phyloP scores from a whole-genome alignment of 179 eudicot genomes.

The Heliamphora pulchella region DNA sequence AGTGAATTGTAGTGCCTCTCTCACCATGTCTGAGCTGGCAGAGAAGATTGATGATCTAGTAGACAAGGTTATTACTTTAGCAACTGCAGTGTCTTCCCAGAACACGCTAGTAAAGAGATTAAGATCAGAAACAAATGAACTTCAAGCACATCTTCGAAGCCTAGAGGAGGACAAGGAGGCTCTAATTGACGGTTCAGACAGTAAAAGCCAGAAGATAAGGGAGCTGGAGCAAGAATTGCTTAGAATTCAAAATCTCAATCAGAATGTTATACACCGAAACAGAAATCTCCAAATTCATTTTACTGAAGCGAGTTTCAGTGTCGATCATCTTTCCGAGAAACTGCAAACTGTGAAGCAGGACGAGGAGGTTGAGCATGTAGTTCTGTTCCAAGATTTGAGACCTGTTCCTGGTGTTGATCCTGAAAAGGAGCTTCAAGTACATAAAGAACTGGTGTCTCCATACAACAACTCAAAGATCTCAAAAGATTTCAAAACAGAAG shows the following conservation, averaged over 20 bases:
- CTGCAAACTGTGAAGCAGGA: slow-evolving; percentile 47
- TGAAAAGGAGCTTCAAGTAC: slow-evolving; percentile 18
- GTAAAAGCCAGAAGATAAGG: slow-evolving; percentile 31
- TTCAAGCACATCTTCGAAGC: slow-evolving; percentile 41
- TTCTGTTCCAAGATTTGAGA: slow-evolving; percentile 22
- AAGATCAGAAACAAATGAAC: slow-evolving; percentile 47
- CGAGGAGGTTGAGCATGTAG: slow-evolving; percentile 31
- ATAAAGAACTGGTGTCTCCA: neutral
- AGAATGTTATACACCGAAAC: slow-evolving; percentile 35
- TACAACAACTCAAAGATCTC: neutral
- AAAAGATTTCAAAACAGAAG: neutral
- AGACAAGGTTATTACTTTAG: slow-evolving; percentile 56
- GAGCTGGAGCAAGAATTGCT: slow-evolving; percentile 57
- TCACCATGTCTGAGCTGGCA: slow-evolving; percentile 66
- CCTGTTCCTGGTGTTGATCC: slow-evolving; percentile 24
- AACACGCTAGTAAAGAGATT: slow-evolving; percentile 55
- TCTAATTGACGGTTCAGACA: slow-evolving; percentile 24
- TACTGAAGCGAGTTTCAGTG: slow-evolving; percentile 43
- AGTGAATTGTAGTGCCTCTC: slow-evolving; percentile 23
- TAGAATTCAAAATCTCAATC: slow-evolving; percentile 41
- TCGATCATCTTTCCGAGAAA: slow-evolving; percentile 55
- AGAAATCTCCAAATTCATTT: slow-evolving; percentile 34
- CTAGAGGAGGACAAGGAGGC: slow-evolving; percentile 50
- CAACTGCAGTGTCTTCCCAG: slow-evolving; percentile 60
- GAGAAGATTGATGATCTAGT: slow-evolving; percentile 81